Percentiles rank a stretch among this genome's conserved stretches.
phyloP scores from a whole-genome alignment of 2,329 filamentous ascomycete species.

The Penicillium hordei region DNA sequence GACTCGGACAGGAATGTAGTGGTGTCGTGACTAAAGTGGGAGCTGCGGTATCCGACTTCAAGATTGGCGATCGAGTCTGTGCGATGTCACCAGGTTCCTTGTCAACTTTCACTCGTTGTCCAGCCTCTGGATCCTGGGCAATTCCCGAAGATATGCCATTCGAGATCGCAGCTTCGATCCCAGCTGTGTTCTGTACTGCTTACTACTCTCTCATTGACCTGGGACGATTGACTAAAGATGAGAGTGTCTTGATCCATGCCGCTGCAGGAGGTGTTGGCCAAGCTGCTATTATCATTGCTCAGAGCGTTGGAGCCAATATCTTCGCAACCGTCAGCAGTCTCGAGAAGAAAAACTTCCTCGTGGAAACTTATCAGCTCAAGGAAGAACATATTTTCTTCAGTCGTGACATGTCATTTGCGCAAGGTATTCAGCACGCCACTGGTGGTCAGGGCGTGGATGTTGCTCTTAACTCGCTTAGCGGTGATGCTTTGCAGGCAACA shows the following conservation, averaged over 20 bases:
- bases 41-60: slow-evolving; percentile 30
- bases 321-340: slow-evolving; percentile 26
- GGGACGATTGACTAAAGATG: slow-evolving; percentile 21
- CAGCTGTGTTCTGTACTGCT: slow-evolving; percentile 28
- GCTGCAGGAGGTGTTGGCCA: slow-evolving; percentile 29
- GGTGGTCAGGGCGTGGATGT: slow-evolving; percentile 30
- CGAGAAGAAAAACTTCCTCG: slow-evolving; percentile 25
- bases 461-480: slow-evolving; percentile 31
- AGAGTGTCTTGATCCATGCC: slow-evolving; percentile 28
- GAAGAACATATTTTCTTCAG: slow-evolving; percentile 22
- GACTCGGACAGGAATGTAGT: slow-evolving; percentile 44
- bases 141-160: slow-evolving; percentile 35
- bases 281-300: slow-evolving; percentile 27
- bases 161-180: slow-evolving; percentile 31
- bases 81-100: slow-evolving; percentile 35
- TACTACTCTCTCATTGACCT: slow-evolving; percentile 30
- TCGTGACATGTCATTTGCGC: slow-evolving; percentile 21
- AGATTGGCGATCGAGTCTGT: slow-evolving; percentile 44
- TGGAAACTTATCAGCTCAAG: slow-evolving; percentile 17
- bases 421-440: slow-evolving; percentile 31
- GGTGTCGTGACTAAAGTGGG: slow-evolving; percentile 36
- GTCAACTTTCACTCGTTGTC: slow-evolving; percentile 32
- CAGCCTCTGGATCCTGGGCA: slow-evolving; percentile 29
- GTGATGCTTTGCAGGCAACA: slow-evolving; percentile 29
- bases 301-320: slow-evolving; percentile 24